Evolutionary conservation across 2,329 filamentous ascomycete genomes (phyloP), one percentile per base, ranked within the genome.

Genomic region (Aspergillus sp.): DNA sequence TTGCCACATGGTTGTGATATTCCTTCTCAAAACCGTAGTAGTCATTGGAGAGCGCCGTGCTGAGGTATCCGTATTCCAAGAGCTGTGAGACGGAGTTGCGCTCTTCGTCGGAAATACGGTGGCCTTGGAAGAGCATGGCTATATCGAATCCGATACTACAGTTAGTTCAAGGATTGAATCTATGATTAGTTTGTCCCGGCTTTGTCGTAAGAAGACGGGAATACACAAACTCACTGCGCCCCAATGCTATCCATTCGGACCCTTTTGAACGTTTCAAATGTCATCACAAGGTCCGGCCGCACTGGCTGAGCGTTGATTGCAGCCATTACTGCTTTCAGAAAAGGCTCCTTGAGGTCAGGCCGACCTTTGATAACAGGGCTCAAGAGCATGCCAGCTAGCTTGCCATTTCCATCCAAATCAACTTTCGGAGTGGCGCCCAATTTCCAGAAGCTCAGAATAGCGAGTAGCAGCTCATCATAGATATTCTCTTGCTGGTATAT

Each of bases 1-100:
- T 24, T 1, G 16, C 2, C 9, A 26, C 3, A 50, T 62, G 60
- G 12, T 57, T 53, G 12, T 60, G 42, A 31, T 55, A 60, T 31
- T 62, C 57, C 12, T 49, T 52, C 20, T 52, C 50, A 11, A 59
- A 63, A 26, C 59, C 57, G 24, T 63, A 58, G 24, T 55, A 54
- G 39, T 61, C 58, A 7, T 61, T 61, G 24, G 56, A 57, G 29
- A 58, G 26, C 14, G 49, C 36, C 11, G 16, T 2, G 45, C 54
- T 49, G 6, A 55, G 29, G 7, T 47, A 47, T 6, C 29, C 24
- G 49, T 32, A 31, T 4, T 29, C 14, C n/a, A 16, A 10, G n/a
- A 29, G 24, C 6, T 20, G 22, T 2, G 49, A 16, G 49, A 51
- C 14, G n/a, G 29, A 51, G 14, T 3, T n/a, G 3, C 18, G 18